These are phyloP conservation scores for Lactarius hengduanensis DNA, from an alignment of 768 basidiomycete species.

Conservation along the genomic window DNA sequence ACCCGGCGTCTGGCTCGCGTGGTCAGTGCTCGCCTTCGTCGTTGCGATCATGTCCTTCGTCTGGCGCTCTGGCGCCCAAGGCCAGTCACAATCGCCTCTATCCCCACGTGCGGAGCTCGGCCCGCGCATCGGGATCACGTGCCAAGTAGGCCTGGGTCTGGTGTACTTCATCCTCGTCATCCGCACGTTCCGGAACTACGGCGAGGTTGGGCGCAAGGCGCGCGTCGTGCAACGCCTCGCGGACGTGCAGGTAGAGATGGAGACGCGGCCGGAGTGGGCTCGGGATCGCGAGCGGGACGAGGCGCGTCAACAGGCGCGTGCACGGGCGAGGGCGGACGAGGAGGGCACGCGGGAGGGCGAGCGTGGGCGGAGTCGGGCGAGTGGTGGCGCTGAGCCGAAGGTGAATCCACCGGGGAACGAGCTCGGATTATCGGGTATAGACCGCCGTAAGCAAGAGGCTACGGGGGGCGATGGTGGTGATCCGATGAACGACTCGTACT, in stretches of 20 bases:
- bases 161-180: conserved; percentile 63
- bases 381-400: background rate
- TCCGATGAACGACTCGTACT: conserved; percentile 11
- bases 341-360: background rate
- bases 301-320: background rate
- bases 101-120: conserved; percentile 43
- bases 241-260: conserved; percentile 32
- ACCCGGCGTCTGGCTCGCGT: conserved; percentile 70
- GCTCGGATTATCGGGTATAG: conserved; percentile 20
- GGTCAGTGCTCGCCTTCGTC: conserved; percentile 70
- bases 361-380: background rate
- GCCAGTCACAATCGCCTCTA: conserved; percentile 41
- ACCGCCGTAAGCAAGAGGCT: conserved; percentile 13
- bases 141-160: conserved; percentile 54
- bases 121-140: conserved; percentile 55
- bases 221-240: conserved; percentile 14
- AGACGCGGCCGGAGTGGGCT: background rate
- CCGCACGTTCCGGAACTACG: conserved; percentile 60
- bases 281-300: background rate
- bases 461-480: background rate
- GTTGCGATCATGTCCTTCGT: conserved; percentile 62
- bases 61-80: conserved; percentile 57
- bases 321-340: background rate
- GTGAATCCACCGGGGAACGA: conserved; percentile 1
- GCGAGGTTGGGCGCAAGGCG: conserved; percentile 33